Percentiles rank a stretch among this genome's conserved stretches.
Evolutionary conservation across 352 stramenopile genomes (phyloP).

Genomic region (Phytophthora uliginosa): DNA sequence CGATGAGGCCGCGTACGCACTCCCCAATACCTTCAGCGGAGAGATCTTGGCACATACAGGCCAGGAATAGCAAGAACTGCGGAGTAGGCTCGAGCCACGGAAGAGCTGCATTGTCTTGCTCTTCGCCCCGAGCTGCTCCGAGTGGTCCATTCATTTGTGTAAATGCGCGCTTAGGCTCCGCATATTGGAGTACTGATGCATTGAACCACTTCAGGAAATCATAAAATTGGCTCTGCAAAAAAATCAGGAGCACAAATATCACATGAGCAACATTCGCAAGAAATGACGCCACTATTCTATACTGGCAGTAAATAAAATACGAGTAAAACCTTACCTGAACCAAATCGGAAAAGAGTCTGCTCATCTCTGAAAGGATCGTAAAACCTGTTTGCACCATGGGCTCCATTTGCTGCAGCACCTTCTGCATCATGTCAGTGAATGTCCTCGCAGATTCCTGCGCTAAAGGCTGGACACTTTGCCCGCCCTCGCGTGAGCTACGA

Average conservation of each 20-base stretch:
- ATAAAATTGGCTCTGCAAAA: slow-evolving; percentile 73
- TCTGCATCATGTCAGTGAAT: slow-evolving; percentile 83
- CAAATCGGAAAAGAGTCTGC: slow-evolving; percentile 78
- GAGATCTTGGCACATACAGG: slow-evolving; percentile 75
- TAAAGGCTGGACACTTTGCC: slow-evolving; percentile 61
- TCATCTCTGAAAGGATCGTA: slow-evolving; percentile 77
- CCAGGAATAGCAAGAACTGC: slow-evolving; percentile 77
- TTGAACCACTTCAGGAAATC: slow-evolving; percentile 89
- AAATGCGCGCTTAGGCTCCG: slow-evolving; percentile 76
- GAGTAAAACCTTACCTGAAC: slow-evolving; percentile 58
- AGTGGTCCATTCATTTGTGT: neutral
- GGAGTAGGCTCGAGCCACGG: slow-evolving; percentile 74
- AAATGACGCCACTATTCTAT: neutral
- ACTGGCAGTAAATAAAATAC: neutral
- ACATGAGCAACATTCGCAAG: neutral
- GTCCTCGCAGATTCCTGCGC: slow-evolving; percentile 62
- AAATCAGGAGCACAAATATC: neutral
- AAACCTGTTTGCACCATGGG: slow-evolving; percentile 77
- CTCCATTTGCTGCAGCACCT: slow-evolving; percentile 83
- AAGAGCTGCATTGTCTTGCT: slow-evolving; percentile 46
- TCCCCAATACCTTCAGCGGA: slow-evolving; percentile 72
- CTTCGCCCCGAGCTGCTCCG: slow-evolving; percentile 9
- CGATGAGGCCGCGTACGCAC: slow-evolving; percentile 77
- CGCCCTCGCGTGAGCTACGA: slow-evolving; percentile 37
- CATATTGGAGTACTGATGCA: slow-evolving; percentile 66